Evolutionary conservation across 2,329 filamentous ascomycete genomes (phyloP).

Genomic region (Cladosporium sp.): DNA sequence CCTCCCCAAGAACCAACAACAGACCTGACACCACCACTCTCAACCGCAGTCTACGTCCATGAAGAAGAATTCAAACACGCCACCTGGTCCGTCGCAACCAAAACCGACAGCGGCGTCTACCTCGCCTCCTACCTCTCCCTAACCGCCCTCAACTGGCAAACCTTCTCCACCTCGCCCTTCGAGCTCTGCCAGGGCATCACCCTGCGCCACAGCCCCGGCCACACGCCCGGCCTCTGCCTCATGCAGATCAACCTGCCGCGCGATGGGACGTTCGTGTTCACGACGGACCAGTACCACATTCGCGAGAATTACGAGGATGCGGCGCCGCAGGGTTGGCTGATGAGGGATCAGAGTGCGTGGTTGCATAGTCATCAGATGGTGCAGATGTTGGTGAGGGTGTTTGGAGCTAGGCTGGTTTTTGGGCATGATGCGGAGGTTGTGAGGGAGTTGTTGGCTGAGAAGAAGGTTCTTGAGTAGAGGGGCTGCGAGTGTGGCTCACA

Average conservation of each 20-base stretch:
- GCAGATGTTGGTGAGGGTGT: conserved; percentile 27
- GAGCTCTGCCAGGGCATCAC: conserved; percentile 41
- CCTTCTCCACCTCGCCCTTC: conserved; percentile 38
- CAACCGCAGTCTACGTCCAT: conserved; percentile 39
- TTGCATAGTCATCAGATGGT: conserved; percentile 33
- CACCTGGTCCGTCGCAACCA: conserved; percentile 42
- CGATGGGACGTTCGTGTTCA: conserved; percentile 42
- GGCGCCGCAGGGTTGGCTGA: conserved; percentile 43
- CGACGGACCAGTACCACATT: conserved; percentile 43
- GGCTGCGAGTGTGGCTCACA: too few relatives aligned
- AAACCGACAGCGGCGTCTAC: conserved; percentile 36
- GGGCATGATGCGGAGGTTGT: conserved; percentile 30
- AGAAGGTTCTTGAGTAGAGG: not conserved
- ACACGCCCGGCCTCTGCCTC: conserved; percentile 41
- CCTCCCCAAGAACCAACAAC: not conserved
- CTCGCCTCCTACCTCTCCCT: conserved; percentile 14
- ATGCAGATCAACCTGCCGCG: conserved; percentile 42
- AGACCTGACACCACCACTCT: not conserved
- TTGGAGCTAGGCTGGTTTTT: conserved; percentile 30
- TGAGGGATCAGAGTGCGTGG: conserved; percentile 42
- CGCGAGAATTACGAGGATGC: conserved; percentile 40
- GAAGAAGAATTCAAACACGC: conserved; percentile 43
- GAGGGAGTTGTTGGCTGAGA: not conserved
- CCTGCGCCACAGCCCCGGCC: conserved; percentile 40
- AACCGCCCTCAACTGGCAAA: conserved; percentile 33